These are phyloP conservation scores for Cladosporium sp. DNA, from an alignment of 2,329 filamentous ascomycete genomes.

Conservation along the genomic window DNA sequence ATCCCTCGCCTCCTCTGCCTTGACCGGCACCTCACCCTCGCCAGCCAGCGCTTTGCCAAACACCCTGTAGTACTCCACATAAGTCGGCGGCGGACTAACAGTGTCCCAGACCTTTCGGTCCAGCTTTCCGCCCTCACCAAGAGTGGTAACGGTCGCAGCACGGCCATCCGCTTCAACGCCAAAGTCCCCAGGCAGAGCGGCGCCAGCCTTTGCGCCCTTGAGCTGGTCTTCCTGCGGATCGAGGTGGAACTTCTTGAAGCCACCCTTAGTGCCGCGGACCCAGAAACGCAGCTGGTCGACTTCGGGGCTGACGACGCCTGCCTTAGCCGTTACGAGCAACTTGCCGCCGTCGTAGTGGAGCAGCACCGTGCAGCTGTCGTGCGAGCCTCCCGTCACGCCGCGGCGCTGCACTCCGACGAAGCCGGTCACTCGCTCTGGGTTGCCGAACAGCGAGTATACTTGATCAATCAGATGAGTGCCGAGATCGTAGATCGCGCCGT, in stretches of 20 bases:
- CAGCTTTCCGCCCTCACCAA: conserved; percentile 46
- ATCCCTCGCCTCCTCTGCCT: conserved; percentile 54
- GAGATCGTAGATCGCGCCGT: conserved; percentile 71
- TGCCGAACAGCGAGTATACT: conserved; percentile 68
- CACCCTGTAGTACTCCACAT: conserved; percentile 65
- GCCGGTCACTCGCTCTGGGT: conserved; percentile 67
- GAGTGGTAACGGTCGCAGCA: conserved; percentile 61
- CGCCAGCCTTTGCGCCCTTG: conserved; percentile 57
- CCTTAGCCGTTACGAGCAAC: conserved; percentile 68
- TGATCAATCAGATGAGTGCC: conserved; percentile 79
- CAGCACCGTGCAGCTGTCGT: conserved; percentile 61
- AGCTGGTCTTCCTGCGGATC: conserved; percentile 78
- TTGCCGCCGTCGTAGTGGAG: conserved; percentile 63
- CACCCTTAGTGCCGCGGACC: conserved; percentile 73
- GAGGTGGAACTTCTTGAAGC: conserved; percentile 70
- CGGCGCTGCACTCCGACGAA: conserved; percentile 70
- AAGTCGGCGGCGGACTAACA: conserved; percentile 67
- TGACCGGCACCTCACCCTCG: conserved; percentile 57
- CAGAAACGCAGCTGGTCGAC: conserved; percentile 72
- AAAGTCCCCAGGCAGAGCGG: conserved; percentile 63
- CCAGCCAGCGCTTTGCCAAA: conserved; percentile 56
- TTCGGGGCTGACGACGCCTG: conserved; percentile 69
- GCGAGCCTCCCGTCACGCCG: conserved; percentile 51
- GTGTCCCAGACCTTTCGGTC: conserved; percentile 58
- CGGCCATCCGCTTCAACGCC: conserved; percentile 63